phyloP scores from a whole-genome alignment of 768 basidiomycete species.

The Tricholoma sp. region DNA sequence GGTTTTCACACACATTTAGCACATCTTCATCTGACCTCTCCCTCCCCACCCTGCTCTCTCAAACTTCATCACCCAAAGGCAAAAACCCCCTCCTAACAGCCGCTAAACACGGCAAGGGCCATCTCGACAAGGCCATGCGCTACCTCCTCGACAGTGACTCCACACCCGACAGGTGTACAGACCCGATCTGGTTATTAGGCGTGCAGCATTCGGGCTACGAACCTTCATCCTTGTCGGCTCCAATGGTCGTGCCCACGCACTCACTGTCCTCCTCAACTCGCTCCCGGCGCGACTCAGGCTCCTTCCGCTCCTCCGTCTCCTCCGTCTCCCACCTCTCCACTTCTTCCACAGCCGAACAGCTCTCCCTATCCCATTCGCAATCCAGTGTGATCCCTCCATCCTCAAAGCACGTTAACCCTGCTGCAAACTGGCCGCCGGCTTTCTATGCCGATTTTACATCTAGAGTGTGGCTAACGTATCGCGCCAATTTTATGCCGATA shows the following conservation, averaged over 20 bases:
- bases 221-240: constrained; percentile 20
- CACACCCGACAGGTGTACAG: constrained; percentile 72
- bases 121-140: constrained; percentile 78
- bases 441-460: constrained; percentile 91
- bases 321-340: constrained; percentile 20
- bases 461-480: constrained; percentile 88
- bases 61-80: constrained; percentile 21
- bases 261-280: constrained; percentile 11
- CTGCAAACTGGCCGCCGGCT: constrained; percentile 65
- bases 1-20: constrained; percentile 77
- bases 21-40: constrained; percentile 68
- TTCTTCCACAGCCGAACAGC: constrained; percentile 20
- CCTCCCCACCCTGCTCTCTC: constrained; percentile 51
- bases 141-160: constrained; percentile 91
- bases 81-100: constrained; percentile 49
- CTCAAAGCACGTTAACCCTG: constrained; percentile 27
- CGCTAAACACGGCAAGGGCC: constrained; percentile 69
- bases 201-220: constrained; percentile 77
- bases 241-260: background rate
- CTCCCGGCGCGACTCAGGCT: constrained; percentile 23
- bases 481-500: constrained; percentile 81
- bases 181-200: constrained; percentile 88
- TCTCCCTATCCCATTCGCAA: constrained; percentile 19
- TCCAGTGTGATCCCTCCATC: constrained; percentile 11
- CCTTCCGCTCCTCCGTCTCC: constrained; percentile 40